phyloP scores from a whole-genome alignment of 805 yeast species.

The Myxozyma melibiosi region DNA sequence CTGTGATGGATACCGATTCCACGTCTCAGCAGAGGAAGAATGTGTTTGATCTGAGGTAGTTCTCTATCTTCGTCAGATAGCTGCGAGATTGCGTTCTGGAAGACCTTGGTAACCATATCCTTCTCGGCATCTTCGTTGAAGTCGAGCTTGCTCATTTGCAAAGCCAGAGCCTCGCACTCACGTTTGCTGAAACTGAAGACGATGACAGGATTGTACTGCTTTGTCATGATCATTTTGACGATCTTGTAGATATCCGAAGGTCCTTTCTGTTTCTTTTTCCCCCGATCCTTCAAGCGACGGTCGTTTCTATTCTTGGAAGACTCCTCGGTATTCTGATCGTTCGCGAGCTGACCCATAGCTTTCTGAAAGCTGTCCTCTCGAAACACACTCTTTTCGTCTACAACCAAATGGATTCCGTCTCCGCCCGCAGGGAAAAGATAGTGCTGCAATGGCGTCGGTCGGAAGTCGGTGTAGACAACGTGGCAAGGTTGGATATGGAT shows the following conservation, averaged over 20 bases:
- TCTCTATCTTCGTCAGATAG: slow-evolving; percentile 90
- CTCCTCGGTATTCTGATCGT: slow-evolving; percentile 68
- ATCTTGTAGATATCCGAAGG: slow-evolving; percentile 76
- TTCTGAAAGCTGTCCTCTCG: slow-evolving; percentile 98
- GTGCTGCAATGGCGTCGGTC: slow-evolving; percentile 98
- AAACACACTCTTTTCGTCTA: slow-evolving; percentile 93
- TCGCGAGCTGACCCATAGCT: slow-evolving; percentile 90
- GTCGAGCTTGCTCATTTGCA: slow-evolving; percentile 93
- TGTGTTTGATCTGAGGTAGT: slow-evolving; percentile 90
- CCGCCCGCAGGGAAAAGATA: slow-evolving; percentile 98
- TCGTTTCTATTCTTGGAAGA: slow-evolving; percentile 61
- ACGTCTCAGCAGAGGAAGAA: slow-evolving; percentile 82
- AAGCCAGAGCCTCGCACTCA: slow-evolving; percentile 92
- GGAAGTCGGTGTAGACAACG: slow-evolving; percentile 96
- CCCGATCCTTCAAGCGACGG: slow-evolving; percentile 37
- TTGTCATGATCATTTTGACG: slow-evolving; percentile 96
- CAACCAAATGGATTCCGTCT: slow-evolving; percentile 95
- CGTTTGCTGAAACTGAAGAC: slow-evolving; percentile 97
- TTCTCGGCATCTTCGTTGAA: slow-evolving; percentile 94
- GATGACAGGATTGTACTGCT: slow-evolving; percentile 95
- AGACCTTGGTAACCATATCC: slow-evolving; percentile 85
- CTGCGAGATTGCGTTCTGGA: slow-evolving; percentile 83
- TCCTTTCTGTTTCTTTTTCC: slow-evolving; percentile 56
- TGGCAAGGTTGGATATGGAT: slow-evolving; percentile 97
- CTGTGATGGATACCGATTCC: slow-evolving; percentile 99